Base-by-base conservation (phyloP, 2,329 filamentous ascomycete species). In the Claviceps africana region DNA sequence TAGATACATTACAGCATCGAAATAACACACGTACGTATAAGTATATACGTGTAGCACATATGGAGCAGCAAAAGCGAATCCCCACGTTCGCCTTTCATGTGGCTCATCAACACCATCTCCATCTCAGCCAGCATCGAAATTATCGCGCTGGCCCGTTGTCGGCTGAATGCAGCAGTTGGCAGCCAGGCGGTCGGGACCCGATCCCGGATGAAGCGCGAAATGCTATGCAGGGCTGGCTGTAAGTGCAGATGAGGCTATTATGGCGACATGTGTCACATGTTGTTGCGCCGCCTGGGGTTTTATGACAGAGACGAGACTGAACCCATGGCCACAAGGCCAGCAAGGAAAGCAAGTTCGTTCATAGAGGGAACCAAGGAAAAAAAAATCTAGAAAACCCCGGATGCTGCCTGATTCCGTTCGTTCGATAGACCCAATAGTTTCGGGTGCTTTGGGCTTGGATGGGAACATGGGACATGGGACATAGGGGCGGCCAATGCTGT, bases 181-280 rank as follows among this genome's bases (percentile, higher is more conserved):
- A 47, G 51, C 33, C 51, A 47, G 43, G 42, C 44, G 43, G 33
- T 53, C 51, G 47, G 47, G 48, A 50, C 35, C 30, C 17, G 28
- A 21, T 22, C n/a, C 30, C 31, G 19, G 43, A 42, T 40, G 40
- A 47, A 40, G 40, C 19, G 11, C 35, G 30, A 3, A n/a, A 19
- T 35, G 46, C 31, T 15, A 47, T 35, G 45, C 45, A 47, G 13
- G 45, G 31, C 30, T 28, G 31, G 51, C 5, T 28, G 22, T 19
- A 15, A 43, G 28, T 33, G 45, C 30, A 37, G 44, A 48, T 31
- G 40, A 47, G 50, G 15, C 25, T 46, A 25, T 49, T 21, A 33
- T 33, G 47, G 47, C 45, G n/a, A 48, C 44, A 46, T 40, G 45
- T 40, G 44, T 15, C 51, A 35, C 45, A 28, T 22, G 19, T 52